Evolutionary conservation across 1,139 yeast species (phyloP).

Genomic region (Yamadazyma diddensiae): DNA sequence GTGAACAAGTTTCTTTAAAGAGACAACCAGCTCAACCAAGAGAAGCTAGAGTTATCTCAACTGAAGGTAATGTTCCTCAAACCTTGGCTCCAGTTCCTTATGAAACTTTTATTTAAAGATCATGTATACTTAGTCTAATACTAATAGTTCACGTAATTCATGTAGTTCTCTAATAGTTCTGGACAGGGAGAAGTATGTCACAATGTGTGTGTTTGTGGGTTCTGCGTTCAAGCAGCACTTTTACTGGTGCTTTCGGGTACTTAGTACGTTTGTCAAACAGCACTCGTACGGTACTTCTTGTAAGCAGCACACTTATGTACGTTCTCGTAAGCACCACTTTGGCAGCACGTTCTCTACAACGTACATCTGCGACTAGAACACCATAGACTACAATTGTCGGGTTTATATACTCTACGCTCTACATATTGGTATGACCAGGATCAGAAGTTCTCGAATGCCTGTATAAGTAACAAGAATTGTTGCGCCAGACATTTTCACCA

Average conservation of each 20-base stretch:
- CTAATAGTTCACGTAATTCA: conserved; percentile 12
- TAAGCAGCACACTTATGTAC: background rate
- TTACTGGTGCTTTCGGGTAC: no score
- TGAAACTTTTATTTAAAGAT: conserved; percentile 89
- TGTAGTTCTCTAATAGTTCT: conserved; percentile 7
- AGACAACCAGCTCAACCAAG: conserved; percentile 99
- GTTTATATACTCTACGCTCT: no score
- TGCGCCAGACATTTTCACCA: conserved; percentile 67
- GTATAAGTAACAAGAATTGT: conserved; percentile 53
- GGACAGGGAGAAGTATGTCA: no score
- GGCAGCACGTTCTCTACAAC: background rate
- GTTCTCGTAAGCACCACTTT: background rate
- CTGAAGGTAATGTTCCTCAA: conserved; percentile 83
- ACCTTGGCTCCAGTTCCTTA: conserved; percentile 99
- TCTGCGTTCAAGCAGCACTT: no score
- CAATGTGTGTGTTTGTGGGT: no score
- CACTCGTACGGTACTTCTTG: background rate
- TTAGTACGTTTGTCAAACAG: no score
- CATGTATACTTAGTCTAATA: conserved; percentile 17
- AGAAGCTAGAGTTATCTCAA: conserved; percentile 78
- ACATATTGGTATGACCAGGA: conserved; percentile 17
- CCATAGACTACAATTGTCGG: conserved; percentile 1
- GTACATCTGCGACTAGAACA: background rate
- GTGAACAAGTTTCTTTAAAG: conserved; percentile 89
- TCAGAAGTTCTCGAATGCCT: conserved; percentile 53